These are phyloP conservation scores for Pyrenopolyporus hunteri DNA, from an alignment of 495 filamentous ascomycete genomes.

Conservation along the genomic window DNA sequence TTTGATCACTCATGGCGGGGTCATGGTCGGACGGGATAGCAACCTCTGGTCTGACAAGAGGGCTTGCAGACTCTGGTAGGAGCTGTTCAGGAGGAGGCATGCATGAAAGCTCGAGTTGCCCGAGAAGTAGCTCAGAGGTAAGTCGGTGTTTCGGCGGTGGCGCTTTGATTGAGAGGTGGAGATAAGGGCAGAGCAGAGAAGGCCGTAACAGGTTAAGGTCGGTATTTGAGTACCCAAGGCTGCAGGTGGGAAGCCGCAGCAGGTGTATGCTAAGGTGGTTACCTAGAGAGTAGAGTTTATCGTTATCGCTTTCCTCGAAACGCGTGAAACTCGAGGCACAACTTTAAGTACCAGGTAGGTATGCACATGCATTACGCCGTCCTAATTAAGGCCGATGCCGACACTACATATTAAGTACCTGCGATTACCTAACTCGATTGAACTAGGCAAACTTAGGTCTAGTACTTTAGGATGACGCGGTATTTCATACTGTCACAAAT, in stretches of 20 bases:
- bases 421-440: too few relatives aligned
- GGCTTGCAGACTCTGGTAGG: conserved; percentile 29
- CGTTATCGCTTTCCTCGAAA: conserved; percentile 36
- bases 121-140: too few relatives aligned
- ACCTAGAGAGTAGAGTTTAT: conserved; percentile 26
- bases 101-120: conserved; percentile 32
- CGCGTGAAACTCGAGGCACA: conserved; percentile 23
- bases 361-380: conserved; percentile 19
- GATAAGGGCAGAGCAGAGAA: not conserved
- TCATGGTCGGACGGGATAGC: conserved; percentile 37
- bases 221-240: too few relatives aligned
- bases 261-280: not conserved
- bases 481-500: too few relatives aligned
- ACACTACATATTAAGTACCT: not conserved
- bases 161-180: conserved; percentile 3
- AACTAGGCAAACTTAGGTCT: too few relatives aligned
- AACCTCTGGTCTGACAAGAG: conserved; percentile 32
- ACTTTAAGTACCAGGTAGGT: too few relatives aligned
- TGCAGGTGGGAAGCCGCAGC: not conserved
- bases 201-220: not conserved
- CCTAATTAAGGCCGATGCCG: conserved; percentile 16
- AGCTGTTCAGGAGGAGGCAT: conserved; percentile 42
- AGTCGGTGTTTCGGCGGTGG: not conserved
- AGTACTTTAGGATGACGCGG: too few relatives aligned
- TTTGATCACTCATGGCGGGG: conserved; percentile 42